Percentiles rank a stretch among this genome's conserved stretches.
Conservation (phyloP, 2,329 filamentous ascomycete genomes). For the Hansfordia pulvinata region DNA sequence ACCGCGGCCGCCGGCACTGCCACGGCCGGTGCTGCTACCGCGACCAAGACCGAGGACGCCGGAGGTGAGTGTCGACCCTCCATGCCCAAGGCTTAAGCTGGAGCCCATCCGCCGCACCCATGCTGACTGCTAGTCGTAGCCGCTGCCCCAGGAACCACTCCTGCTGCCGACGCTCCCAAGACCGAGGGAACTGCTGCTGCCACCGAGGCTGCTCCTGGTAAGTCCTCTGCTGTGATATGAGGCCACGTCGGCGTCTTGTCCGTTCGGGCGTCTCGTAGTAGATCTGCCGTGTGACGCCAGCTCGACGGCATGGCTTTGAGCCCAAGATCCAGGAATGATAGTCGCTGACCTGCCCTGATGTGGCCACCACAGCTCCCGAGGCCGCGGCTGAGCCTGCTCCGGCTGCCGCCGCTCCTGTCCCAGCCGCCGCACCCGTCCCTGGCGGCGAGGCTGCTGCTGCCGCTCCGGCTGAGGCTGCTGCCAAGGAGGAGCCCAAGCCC, state of each 20-base stretch:
- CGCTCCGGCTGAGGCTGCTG: not conserved
- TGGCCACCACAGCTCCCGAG: not conserved
- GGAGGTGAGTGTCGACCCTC: no score
- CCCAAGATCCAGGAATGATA: not conserved
- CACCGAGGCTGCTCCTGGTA: conserved; percentile 1
- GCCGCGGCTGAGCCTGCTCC: not conserved
- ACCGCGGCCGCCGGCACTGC: not conserved
- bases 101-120: no score
- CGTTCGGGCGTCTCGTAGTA: not conserved
- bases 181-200: conserved; percentile 1
- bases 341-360: not conserved
- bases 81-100: no score
- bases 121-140: no score
- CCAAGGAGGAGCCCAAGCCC: not conserved
- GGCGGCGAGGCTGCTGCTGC: not conserved
- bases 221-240: not conserved
- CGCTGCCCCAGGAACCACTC: not conserved
- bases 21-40: not conserved
- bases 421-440: not conserved
- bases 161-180: not conserved
- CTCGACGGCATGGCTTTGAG: not conserved
- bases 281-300: not conserved
- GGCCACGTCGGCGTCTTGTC: not conserved
- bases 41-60: no score
- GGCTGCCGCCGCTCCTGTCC: not conserved